phyloP scores from a whole-genome alignment of 495 filamentous ascomycete species.

The Penicillium arizonense region DNA sequence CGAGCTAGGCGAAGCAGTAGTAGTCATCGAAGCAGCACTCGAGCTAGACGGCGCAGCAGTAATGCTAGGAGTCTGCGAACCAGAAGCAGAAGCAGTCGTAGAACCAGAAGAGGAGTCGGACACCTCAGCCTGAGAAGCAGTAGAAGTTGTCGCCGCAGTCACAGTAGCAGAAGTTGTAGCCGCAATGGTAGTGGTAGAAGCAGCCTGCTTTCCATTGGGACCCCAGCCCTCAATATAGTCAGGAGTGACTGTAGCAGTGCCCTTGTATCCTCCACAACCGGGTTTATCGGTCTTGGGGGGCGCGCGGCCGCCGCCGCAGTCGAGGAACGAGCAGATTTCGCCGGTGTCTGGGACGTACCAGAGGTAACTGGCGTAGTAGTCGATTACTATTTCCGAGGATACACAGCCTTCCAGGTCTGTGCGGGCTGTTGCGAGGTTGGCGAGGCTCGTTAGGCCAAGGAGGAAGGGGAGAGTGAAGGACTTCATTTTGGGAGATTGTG shows the following conservation, averaged over 20 bases:
- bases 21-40: conserved; percentile 13
- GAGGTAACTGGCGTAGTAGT: conserved; percentile 43
- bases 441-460: conserved; percentile 14
- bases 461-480: conserved; percentile 15
- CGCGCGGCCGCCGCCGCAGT: conserved; percentile 65
- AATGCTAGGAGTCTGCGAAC: conserved; percentile 4
- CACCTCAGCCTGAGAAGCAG: conserved; percentile 5
- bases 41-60: conserved; percentile 18
- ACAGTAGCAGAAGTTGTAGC: conserved; percentile 15
- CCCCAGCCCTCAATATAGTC: conserved; percentile 45
- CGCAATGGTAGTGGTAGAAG: conserved; percentile 14
- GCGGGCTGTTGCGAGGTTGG: conserved; percentile 19
- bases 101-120: conserved; percentile 10
- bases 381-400: conserved; percentile 25
- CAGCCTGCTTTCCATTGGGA: conserved; percentile 21
- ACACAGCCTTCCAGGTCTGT: conserved; percentile 30
- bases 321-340: conserved; percentile 59
- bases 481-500: conserved; percentile 23
- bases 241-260: conserved; percentile 53
- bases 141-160: not conserved
- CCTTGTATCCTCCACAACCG: conserved; percentile 56
- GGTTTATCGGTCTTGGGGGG: conserved; percentile 59
- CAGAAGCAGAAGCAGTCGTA: conserved; percentile 1
- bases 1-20: conserved; percentile 8
- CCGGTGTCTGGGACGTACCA: conserved; percentile 55